Conservation (phyloP, 2,329 filamentous ascomycete species). For the Microsporum ferrugineum region DNA sequence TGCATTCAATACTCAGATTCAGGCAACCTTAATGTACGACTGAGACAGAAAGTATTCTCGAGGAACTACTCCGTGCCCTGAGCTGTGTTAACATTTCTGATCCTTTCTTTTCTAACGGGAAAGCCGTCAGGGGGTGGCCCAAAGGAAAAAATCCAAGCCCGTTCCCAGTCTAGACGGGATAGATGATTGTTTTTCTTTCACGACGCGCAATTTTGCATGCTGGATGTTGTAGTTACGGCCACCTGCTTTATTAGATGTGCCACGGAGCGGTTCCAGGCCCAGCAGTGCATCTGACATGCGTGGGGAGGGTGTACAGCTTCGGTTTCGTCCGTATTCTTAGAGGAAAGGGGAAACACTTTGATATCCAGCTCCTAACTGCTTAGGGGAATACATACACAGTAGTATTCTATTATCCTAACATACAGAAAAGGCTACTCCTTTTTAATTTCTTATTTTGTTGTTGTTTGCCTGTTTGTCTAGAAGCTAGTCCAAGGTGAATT, state of each 20-base stretch:
- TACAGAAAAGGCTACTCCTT: neutral
- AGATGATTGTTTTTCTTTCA: neutral
- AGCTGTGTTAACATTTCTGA: neutral
- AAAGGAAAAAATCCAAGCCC: neutral
- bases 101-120: neutral
- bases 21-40: neutral
- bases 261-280: neutral
- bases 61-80: neutral
- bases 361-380: neutral
- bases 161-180: neutral
- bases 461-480: neutral
- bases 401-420: neutral
- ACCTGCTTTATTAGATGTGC: neutral
- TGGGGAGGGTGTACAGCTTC: neutral
- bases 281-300: neutral
- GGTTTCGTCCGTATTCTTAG: neutral
- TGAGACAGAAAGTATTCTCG: neutral
- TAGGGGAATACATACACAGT: neutral
- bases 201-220: neutral
- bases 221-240: neutral
- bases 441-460: neutral
- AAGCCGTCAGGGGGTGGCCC: neutral
- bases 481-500: neutral
- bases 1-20: neutral
- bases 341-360: neutral